These are phyloP conservation scores for Copromyces sp. DNA, from an alignment of 495 filamentous ascomycete species.

Conservation along the genomic window DNA sequence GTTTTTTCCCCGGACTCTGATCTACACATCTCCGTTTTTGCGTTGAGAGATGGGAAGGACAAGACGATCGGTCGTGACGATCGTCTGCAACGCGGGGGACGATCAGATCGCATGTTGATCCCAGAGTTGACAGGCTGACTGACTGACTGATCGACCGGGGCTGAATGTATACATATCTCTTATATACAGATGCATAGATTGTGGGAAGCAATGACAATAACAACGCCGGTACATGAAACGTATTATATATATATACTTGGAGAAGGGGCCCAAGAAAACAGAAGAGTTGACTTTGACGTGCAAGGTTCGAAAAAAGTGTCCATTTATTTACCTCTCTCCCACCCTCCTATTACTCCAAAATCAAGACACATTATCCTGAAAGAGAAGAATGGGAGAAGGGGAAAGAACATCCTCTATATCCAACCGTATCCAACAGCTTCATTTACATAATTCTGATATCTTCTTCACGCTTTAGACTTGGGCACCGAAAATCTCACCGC, in stretches of 20 bases:
- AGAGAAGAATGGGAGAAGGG: not conserved
- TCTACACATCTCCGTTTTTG: not conserved
- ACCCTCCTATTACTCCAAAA: not conserved
- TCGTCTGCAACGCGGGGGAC: not conserved
- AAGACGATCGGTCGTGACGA: not conserved
- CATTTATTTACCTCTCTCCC: not conserved
- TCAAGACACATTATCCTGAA: not conserved
- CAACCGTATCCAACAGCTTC: constrained; percentile 2
- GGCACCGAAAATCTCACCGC: constrained; percentile 40
- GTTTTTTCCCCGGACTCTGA: not conserved
- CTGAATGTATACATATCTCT: not conserved
- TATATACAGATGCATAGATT: not conserved
- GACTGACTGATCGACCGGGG: not conserved
- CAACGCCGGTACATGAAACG: not conserved
- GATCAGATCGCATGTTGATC: not conserved
- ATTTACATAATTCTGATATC: not conserved
- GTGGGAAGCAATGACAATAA: not conserved
- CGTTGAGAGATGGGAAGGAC: not conserved
- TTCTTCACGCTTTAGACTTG: constrained; percentile 8
- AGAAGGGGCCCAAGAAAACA: not conserved
- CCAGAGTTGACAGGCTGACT: not conserved
- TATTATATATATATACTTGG: not conserved
- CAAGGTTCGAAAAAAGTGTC: not conserved
- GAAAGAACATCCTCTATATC: constrained; percentile 1
- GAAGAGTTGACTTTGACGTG: not conserved